Conservation (phyloP, 352 stramenopile species). For the Pythium angustatum region DNA sequence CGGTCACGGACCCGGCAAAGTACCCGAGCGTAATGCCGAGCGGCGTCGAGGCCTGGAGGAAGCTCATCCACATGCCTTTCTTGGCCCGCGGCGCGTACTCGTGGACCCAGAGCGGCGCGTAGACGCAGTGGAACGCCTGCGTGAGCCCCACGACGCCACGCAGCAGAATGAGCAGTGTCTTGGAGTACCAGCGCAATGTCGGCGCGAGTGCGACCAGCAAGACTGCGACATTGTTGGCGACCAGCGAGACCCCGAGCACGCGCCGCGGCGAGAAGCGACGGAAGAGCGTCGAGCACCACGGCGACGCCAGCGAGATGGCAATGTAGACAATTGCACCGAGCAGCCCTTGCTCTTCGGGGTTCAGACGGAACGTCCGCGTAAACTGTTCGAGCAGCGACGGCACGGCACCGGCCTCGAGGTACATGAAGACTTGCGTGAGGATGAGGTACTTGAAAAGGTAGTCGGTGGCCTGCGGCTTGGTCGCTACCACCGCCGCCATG, state of each 20-base stretch:
- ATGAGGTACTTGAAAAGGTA: slow-evolving; percentile 89
- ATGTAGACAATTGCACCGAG: slow-evolving; percentile 86
- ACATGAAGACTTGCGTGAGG: slow-evolving; percentile 85
- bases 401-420: slow-evolving; percentile 84
- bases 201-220: slow-evolving; percentile 71
- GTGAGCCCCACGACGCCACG: slow-evolving; percentile 73
- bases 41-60: slow-evolving; percentile 71
- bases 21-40: slow-evolving; percentile 81
- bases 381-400: slow-evolving; percentile 83
- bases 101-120: slow-evolving; percentile 85
- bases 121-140: slow-evolving; percentile 85
- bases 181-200: slow-evolving; percentile 65
- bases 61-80: slow-evolving; percentile 83
- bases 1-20: slow-evolving; percentile 70
- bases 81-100: slow-evolving; percentile 78
- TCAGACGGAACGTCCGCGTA: slow-evolving; percentile 74
- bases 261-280: slow-evolving; percentile 66
- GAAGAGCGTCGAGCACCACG: slow-evolving; percentile 81
- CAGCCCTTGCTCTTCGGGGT: slow-evolving; percentile 76
- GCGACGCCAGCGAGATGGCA: slow-evolving; percentile 73
- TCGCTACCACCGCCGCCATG: too few species aligned
- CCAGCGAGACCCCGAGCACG: slow-evolving; percentile 70
- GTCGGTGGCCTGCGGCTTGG: too few species aligned
- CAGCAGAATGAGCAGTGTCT: slow-evolving; percentile 70
- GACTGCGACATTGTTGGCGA: slow-evolving; percentile 77